Base-by-base conservation (phyloP, 441 rosid genomes). In the Hypseocharis bilobata region DNA sequence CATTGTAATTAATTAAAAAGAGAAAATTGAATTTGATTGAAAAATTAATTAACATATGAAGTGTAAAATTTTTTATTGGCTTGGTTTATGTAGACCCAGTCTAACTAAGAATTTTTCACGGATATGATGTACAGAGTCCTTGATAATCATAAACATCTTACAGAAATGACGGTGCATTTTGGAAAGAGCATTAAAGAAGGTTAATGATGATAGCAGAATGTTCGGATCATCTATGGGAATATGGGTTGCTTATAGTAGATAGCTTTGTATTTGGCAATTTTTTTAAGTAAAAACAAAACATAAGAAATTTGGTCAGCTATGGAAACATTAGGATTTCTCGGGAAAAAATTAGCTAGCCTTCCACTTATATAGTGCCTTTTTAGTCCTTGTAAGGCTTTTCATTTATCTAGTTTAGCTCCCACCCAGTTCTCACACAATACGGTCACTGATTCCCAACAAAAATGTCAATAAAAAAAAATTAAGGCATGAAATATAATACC, bases 401-500 rank as follows among this genome's bases (percentile, higher is more conserved):
- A 11, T 36, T 36, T 10, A 36, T 36, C 42, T 10, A 36, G 6
- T 1, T n/a, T 36, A 36, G 42, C 42, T 10, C 42, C 8, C 42
- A 17, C 8, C n/a, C 22, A 45, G 19, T 47, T 4, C 54, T 47
- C 23, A 47, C 13, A 36, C n/a, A 14, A 10, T 36, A 10, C 11
- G 16, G 52, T 45, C n/a, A 45, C 16, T 16, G 52, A 17, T 22
- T n/a, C 19, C 6, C 19, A 1, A 2, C 7, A 45, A 45, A 45
- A 45, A 22, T n/a, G 22, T 34, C 3, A 34, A 3, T 34, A 22
- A 54, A 7, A 16, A n/a, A 47, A 47, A n/a, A 45, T 6, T 6
- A 55, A 47, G 19, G 60, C 60, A 16, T 7, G 7, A 10, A 6
- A 47, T 47, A 4, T 0, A 49, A 6, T 77, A 91, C 97, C 99